phyloP scores from a whole-genome alignment of 148 eudicot genomes.

The Cornus suecica region DNA sequence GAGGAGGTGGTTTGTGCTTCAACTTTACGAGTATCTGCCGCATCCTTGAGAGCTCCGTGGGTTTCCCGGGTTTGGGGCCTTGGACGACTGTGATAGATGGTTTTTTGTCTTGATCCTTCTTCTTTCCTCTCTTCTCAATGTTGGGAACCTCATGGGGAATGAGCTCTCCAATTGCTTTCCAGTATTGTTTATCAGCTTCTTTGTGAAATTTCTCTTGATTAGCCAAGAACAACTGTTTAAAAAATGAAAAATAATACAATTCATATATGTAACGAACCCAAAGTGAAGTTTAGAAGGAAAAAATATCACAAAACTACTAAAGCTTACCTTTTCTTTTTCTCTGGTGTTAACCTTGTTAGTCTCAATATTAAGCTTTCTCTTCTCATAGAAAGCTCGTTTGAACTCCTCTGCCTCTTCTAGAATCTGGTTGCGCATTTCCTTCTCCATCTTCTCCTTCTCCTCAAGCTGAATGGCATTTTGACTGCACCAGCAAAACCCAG shows the following conservation, averaged over 20 bases:
- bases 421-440: slow-evolving; percentile 83
- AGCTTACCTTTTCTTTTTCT: slow-evolving; percentile 77
- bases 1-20: slow-evolving; percentile 93
- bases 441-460: slow-evolving; percentile 88
- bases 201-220: slow-evolving; percentile 90
- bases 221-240: slow-evolving; percentile 53
- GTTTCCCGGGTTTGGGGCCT: slow-evolving; percentile 98
- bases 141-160: slow-evolving; percentile 85
- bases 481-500: slow-evolving; percentile 39
- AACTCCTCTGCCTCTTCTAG: slow-evolving; percentile 85
- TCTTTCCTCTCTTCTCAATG: slow-evolving; percentile 79
- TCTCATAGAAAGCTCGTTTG: slow-evolving; percentile 72
- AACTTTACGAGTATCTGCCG: slow-evolving; percentile 74
- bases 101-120: slow-evolving; percentile 88
- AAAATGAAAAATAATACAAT: slow-evolving; percentile 2
- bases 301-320: background rate
- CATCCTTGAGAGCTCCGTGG: slow-evolving; percentile 92
- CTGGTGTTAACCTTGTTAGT: slow-evolving; percentile 75
- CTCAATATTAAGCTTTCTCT: slow-evolving; percentile 75
- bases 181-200: slow-evolving; percentile 79
- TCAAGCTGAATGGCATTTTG: slow-evolving; percentile 72
- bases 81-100: slow-evolving; percentile 75
- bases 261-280: background rate
- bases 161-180: slow-evolving; percentile 90
- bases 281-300: background rate